Percentiles rank a stretch among this genome's conserved stretches.
phyloP scores from a whole-genome alignment of 2,329 filamentous ascomycete genomes.

The Colletotrichum gloeosporioides region DNA sequence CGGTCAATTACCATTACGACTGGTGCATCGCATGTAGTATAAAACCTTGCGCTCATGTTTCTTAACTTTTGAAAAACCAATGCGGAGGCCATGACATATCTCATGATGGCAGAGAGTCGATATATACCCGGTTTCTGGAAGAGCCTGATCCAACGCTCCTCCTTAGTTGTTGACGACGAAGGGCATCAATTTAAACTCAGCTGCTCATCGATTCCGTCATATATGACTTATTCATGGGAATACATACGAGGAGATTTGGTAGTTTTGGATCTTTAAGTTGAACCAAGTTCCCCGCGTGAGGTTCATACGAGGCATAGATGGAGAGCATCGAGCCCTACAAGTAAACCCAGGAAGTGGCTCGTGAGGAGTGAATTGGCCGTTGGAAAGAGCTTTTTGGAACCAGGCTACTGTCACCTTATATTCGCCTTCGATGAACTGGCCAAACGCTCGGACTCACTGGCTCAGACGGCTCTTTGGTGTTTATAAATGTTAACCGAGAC shows the following conservation, averaged over 20 bases:
- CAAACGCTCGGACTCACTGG: neutral
- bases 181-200: accelerated
- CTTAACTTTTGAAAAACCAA: neutral
- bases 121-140: neutral
- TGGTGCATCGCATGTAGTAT: accelerated
- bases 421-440: accelerated
- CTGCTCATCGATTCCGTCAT: neutral
- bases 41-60: neutral
- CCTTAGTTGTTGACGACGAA: neutral
- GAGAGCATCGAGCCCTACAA: accelerated
- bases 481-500: neutral
- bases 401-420: no score
- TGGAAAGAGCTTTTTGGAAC: no score
- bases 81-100: neutral
- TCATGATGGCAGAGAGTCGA: neutral
- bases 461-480: neutral
- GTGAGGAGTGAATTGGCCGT: accelerated
- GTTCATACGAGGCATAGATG: accelerated
- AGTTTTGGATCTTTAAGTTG: accelerated
- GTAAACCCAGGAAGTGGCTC: neutral
- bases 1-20: no score
- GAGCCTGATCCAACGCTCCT: neutral
- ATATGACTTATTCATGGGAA: neutral
- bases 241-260: neutral
- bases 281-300: neutral